Evolutionary conservation across 768 basidiomycete genomes (phyloP), one percentile per base, ranked within the genome.

Genomic region (Hirschioporus abietinus): DNA sequence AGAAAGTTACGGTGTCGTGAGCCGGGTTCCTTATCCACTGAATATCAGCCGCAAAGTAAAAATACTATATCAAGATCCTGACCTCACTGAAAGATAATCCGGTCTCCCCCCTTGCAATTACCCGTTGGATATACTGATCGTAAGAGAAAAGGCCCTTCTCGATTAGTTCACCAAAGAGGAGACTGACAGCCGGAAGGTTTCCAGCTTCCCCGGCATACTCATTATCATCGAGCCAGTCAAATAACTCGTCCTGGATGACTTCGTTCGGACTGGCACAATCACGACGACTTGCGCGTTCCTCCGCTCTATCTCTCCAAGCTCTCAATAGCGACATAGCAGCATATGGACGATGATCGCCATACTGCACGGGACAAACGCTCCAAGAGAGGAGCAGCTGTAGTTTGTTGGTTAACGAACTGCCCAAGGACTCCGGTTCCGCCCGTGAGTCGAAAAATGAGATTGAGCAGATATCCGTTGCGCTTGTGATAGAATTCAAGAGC

Each of bases 351-450:
- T 93, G 93, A 59, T 92, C 88, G 10, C 93, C 92, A 67, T 89
- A 93, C 75, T 94, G 93, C 20, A 91, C 78, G 1, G 88, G 85
- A 0, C 92, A 91, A 27, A 93, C 86, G 70, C 86, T 86, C 92
- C 93, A 95, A 0, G 90, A 90, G 10, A 94, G 81, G 1, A 93
- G 80, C 64, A 88, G 83, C 69, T 91, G 86, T 20, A 93, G 82
- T 72, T 93, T 92, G 66, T 84, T 83, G 12, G 75, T 15, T 78
- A 71, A 24, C 77, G 72, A 65, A 82, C 79, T 24, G 52, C 64
- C 64, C 42, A 52, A 20, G 20, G 42, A 3, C 12, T 20, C 42
- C 12, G 20, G 42, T 27, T 75, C 73, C 1, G 74, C 72, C 30
- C 78, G 78, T 9, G 80, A 79, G 7, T 83, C 79, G 69, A 93